Base-by-base conservation (phyloP, 192 early-diverging fungal species). In the Nowakowskiella sp. region DNA sequence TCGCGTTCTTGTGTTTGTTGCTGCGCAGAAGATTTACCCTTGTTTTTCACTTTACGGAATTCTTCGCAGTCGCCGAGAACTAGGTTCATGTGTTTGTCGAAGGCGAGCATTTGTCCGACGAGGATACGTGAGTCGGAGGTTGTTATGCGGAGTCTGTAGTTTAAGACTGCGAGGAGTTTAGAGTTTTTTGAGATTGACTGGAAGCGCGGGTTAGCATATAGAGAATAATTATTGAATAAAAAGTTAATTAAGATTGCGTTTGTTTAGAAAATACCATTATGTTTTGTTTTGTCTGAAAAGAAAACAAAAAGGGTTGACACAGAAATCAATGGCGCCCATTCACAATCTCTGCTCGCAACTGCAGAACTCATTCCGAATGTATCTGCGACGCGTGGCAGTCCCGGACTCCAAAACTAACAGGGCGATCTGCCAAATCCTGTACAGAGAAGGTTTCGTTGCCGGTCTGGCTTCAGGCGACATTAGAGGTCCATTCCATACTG, bases 11-110 rank as follows among this genome's bases (percentile, higher is more conserved):
- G 26, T n/a, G n/a, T n/a, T n/a, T n/a, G n/a, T 33, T 73, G 67
- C 33, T 67, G 74, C 30, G 48, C 36, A 25, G 8, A 27, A 32
- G 58, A 61, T 33, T 58, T 70, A 33, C 70, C 80, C 66, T 91
- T 91, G n/a, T 78, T 59, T 55, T 90, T 94, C 50, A 96, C 73
- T 49, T 82, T 86, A 39, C 96, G 82, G 64, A 92, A 93, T 65
- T 99, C 96, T 66, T 99, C 89, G 73, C 90, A 92, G 66, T 99
- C 96, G 24, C 91, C 77, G 21, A 99, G 78, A 16, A 99, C 96
- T 45, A 99, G 75, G 61, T 99, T 99, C 96, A 99, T 99, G 68
- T 99, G 90, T 66, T 95, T 94, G 72, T 99, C 96, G 57, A 99
- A 99, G 16, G 96, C 96, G 32, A 99, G 76, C 94, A 99, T 96